Percentiles rank a stretch among this genome's conserved stretches.
Evolutionary conservation across 805 yeast genomes (phyloP).

Genomic region (Saccharomycodes ludwigii): DNA sequence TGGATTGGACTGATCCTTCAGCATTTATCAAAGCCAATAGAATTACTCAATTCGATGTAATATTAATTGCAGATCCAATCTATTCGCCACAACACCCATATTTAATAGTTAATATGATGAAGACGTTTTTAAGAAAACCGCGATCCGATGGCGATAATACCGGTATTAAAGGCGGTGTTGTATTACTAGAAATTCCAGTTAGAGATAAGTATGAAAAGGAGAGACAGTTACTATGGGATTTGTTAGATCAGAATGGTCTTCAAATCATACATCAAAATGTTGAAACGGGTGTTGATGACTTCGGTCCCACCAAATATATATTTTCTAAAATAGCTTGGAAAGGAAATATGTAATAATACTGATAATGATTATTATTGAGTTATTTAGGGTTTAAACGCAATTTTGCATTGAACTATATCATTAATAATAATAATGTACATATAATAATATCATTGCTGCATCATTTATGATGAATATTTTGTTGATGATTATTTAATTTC

Average conservation of each 20-base stretch:
- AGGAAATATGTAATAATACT: slow-evolving; percentile 1
- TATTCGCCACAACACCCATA: slow-evolving; percentile 74
- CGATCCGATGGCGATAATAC: slow-evolving; percentile 10
- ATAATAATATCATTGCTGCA: no score
- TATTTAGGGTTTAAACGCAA: no score
- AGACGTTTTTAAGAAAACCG: slow-evolving; percentile 27
- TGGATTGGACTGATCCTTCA: slow-evolving; percentile 70
- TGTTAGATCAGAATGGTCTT: slow-evolving; percentile 27
- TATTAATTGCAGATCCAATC: slow-evolving; percentile 78
- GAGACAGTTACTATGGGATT: slow-evolving; percentile 45
- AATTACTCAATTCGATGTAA: slow-evolving; percentile 34
- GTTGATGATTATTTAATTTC: slow-evolving; percentile 29
- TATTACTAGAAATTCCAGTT: slow-evolving; percentile 67
- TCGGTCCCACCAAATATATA: slow-evolving; percentile 57
- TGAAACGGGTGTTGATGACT: slow-evolving; percentile 74
- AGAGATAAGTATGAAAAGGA: slow-evolving; percentile 56
- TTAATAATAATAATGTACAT: no score
- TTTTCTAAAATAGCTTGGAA: slow-evolving; percentile 23
- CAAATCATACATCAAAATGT: slow-evolving; percentile 24
- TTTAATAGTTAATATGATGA: slow-evolving; percentile 53
- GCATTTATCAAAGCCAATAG: slow-evolving; percentile 21
- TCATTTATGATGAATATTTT: no score
- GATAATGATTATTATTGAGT: background rate
- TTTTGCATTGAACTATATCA: no score
- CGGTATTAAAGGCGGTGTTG: slow-evolving; percentile 28